Base-by-base conservation (phyloP, 2,329 filamentous ascomycete genomes). In the Claviceps cyperi region DNA sequence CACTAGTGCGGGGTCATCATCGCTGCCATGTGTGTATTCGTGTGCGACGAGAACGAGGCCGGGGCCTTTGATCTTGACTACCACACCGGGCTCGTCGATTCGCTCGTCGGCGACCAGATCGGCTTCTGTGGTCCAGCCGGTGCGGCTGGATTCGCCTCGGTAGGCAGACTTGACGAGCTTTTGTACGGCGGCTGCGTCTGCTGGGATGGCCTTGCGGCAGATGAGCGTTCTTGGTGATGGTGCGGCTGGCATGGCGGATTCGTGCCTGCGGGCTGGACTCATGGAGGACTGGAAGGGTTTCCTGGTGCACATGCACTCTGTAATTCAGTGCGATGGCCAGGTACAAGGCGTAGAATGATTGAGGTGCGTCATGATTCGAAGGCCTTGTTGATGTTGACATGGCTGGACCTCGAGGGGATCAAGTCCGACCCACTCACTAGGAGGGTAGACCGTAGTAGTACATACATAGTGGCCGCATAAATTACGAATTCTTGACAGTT, bases 81-180 rank as follows among this genome's bases (percentile, higher is more conserved):
- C 48, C 2, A 72, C 54, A 5, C 64, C 64, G 0, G 51, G 53
- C 1, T 58, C 53, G 53, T 69, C 64, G 58, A 74, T 73, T 59
- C 71, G 69, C 22, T 69, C 60, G 57, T 67, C 69, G 9, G 57
- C 58, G 19, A 74, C 55, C 8, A 72, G 61, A 50, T 72, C 67
- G 15, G 70, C 68, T 53, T 73, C 71, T 4, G 68, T 72, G 14
- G 71, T 73, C 71, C 71, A 74, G 49, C 71, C 71, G 15, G 59
- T 56, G 32, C 65, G 62, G 54, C 63, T 66, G 22, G 58, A 50
- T 2, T 66, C 64, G 48, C 70, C 71, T 51, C 70, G 69, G 60
- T 71, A 74, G 39, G 70, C 70, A 2, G 66, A 66, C 46, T 64
- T 61, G 46, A 74, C 63, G 48, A 74, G 65, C 3, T 61, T 52